phyloP scores from a whole-genome alignment of 2,329 filamentous ascomycete species.

The Aspergillus ochraceoroseus region DNA sequence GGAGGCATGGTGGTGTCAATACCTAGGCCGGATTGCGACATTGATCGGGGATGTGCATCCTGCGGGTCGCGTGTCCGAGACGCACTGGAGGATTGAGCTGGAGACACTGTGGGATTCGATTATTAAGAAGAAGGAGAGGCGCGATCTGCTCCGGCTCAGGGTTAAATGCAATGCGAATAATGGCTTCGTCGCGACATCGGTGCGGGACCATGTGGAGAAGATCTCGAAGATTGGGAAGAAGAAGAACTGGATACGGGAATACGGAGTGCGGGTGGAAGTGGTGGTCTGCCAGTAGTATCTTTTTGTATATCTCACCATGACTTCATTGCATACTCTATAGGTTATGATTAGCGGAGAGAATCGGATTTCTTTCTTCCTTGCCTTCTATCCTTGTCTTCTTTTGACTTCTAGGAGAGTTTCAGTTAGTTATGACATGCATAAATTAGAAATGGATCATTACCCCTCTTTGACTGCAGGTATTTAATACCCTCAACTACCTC shows the following conservation, averaged over 20 bases:
- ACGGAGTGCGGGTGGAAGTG: constrained; percentile 41
- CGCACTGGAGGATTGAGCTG: constrained; percentile 38
- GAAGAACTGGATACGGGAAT: constrained; percentile 52
- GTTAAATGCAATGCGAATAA: constrained; percentile 39
- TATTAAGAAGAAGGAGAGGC: constrained; percentile 39
- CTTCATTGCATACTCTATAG: constrained; percentile 9
- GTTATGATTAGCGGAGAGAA: constrained; percentile 11
- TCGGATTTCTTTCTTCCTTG: too few species aligned
- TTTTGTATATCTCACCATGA: constrained; percentile 4
- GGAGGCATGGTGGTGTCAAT: constrained; percentile 61
- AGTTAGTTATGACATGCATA: too few species aligned
- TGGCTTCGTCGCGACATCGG: constrained; percentile 34
- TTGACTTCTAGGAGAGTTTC: too few species aligned
- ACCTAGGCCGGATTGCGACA: constrained; percentile 57
- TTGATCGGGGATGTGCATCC: constrained; percentile 59
- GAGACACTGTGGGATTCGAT: constrained; percentile 42
- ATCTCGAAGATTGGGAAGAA: constrained; percentile 55
- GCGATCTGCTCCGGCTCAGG: constrained; percentile 43
- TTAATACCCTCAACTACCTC: constrained; percentile 26
- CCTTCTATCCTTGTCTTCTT: too few species aligned
- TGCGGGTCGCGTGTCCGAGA: constrained; percentile 44
- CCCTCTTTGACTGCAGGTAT: constrained; percentile 47
- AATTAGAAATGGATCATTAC: too few species aligned
- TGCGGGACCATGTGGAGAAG: constrained; percentile 41
- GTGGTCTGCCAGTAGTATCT: constrained; percentile 5